A percentile compares a stretch with the other conserved stretches of the same genome.
Conservation (phyloP, 139 green algal species). For the Ettlia oleoabundans region DNA sequence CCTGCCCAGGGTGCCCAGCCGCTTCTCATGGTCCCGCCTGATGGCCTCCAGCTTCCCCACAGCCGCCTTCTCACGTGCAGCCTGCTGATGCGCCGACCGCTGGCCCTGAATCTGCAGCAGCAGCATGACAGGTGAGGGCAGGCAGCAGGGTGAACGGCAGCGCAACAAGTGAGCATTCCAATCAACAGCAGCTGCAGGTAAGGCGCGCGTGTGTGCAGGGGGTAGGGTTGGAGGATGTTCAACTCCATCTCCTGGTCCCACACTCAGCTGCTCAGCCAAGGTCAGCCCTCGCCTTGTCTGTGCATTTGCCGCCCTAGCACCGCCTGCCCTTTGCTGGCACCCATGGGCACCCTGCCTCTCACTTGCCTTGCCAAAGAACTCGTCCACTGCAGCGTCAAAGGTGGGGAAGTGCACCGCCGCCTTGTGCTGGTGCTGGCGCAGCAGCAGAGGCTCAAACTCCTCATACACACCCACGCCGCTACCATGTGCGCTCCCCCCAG, state of each 20-base stretch:
- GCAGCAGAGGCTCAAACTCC: constrained; percentile 82
- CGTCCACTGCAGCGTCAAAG: constrained; percentile 91
- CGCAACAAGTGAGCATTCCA: too few relatives aligned
- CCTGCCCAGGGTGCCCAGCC: constrained; percentile 67
- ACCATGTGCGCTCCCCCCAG: neutral
- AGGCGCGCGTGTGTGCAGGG: too few relatives aligned
- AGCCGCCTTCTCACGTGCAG: constrained; percentile 66
- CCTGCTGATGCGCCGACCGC: constrained; percentile 56
- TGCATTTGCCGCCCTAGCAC: neutral
- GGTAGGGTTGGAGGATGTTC: too few relatives aligned
- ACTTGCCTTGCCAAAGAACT: constrained; percentile 89
- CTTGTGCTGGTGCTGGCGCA: constrained; percentile 64
- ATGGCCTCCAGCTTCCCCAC: constrained; percentile 85
- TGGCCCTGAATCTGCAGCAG: constrained; percentile 74
- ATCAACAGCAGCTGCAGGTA: too few relatives aligned
- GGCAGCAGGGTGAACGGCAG: too few relatives aligned
- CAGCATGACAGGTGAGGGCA: too few relatives aligned
- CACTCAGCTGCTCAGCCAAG: too few relatives aligned
- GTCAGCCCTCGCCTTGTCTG: neutral
- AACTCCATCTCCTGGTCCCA: too few relatives aligned
- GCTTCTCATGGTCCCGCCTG: constrained; percentile 67
- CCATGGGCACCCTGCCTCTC: neutral
- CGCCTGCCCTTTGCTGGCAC: neutral
- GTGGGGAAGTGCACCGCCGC: constrained; percentile 64
- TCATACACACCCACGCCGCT: constrained; percentile 57